Conservation (phyloP, 1,139 yeast species). For the Sugiyamaella paludigena region DNA sequence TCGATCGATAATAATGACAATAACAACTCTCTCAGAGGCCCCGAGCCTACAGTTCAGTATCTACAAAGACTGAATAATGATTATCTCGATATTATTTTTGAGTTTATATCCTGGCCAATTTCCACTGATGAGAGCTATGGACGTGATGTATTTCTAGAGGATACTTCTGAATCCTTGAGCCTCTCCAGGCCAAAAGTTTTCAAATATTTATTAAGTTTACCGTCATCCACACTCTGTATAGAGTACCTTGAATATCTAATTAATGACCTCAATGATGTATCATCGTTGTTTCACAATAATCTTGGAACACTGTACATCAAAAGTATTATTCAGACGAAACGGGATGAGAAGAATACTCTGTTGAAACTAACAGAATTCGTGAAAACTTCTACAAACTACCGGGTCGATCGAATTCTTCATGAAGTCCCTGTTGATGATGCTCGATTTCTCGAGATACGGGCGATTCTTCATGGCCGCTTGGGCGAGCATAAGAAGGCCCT, state of each 20-base stretch:
- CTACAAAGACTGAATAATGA: slow-evolving; percentile 57
- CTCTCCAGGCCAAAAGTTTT: slow-evolving; percentile 56
- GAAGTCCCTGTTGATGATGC: slow-evolving; percentile 30
- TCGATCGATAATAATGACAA: slow-evolving; percentile 25
- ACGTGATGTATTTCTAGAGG: slow-evolving; percentile 62
- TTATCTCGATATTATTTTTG: slow-evolving; percentile 54
- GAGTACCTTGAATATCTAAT: slow-evolving; percentile 63
- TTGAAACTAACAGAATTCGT: slow-evolving; percentile 33
- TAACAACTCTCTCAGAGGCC: slow-evolving; percentile 35
- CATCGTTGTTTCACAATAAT: slow-evolving; percentile 50
- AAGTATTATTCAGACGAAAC: slow-evolving; percentile 28
- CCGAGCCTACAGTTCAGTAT: slow-evolving; percentile 59
- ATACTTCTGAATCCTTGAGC: slow-evolving; percentile 59
- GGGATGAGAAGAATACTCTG: slow-evolving; percentile 20
- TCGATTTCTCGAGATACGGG: slow-evolving; percentile 45
- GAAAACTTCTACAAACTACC: slow-evolving; percentile 33
- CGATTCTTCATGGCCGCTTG: slow-evolving; percentile 57
- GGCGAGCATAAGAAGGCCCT: slow-evolving; percentile 66
- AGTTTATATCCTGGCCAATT: slow-evolving; percentile 59
- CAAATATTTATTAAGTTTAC: slow-evolving; percentile 39
- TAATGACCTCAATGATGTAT: slow-evolving; percentile 44
- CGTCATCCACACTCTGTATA: slow-evolving; percentile 42
- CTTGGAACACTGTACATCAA: slow-evolving; percentile 57
- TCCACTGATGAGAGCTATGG: slow-evolving; percentile 43
- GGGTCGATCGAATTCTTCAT: slow-evolving; percentile 37